These are phyloP conservation scores for Myxozyma geophila DNA, from an alignment of 805 yeast species.

Conservation along the genomic window DNA sequence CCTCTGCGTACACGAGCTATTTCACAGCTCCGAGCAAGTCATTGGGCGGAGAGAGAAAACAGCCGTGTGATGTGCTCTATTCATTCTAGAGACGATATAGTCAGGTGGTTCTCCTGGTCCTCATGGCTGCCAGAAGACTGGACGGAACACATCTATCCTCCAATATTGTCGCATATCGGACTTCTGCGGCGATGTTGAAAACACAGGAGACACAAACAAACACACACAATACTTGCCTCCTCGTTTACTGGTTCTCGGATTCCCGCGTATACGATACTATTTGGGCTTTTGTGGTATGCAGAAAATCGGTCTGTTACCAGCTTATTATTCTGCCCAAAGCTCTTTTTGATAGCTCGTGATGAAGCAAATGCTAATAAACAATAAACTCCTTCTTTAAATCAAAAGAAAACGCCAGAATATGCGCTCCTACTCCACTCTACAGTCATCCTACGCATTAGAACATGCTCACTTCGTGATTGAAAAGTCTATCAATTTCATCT, in stretches of 20 bases:
- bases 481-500: slow-evolving; percentile 4
- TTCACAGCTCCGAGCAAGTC: neutral
- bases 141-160: too few relatives aligned
- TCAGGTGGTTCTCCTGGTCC: too few relatives aligned
- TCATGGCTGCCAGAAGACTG: too few relatives aligned
- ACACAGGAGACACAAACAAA: too few relatives aligned
- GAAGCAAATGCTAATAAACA: neutral
- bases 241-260: too few relatives aligned
- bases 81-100: too few relatives aligned
- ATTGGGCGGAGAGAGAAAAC: too few relatives aligned
- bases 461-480: neutral
- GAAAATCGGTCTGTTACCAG: neutral
- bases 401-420: neutral
- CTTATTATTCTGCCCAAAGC: neutral
- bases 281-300: neutral
- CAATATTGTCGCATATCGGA: too few relatives aligned
- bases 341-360: neutral
- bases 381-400: neutral
- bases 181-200: too few relatives aligned
- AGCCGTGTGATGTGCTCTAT: too few relatives aligned
- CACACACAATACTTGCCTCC: too few relatives aligned
- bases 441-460: neutral
- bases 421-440: neutral
- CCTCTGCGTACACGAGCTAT: neutral
- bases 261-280: neutral